Percentiles rank a stretch among this genome's conserved stretches.
These are phyloP conservation scores for Xylaria sp. DNA, from an alignment of 2,329 filamentous ascomycete species.

Conservation along the genomic window DNA sequence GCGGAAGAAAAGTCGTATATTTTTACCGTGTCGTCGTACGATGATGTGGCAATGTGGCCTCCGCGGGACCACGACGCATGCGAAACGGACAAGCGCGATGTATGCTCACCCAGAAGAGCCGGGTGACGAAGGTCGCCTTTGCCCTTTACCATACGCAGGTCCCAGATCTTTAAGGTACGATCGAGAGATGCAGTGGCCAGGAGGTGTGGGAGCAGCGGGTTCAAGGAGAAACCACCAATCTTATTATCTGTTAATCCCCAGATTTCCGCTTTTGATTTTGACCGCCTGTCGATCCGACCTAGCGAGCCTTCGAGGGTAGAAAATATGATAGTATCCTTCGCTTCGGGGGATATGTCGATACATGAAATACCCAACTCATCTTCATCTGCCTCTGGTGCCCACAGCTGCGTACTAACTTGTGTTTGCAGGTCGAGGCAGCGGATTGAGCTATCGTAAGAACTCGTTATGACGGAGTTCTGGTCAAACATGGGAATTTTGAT, in stretches of 20 bases:
- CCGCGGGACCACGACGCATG: conserved; percentile 89
- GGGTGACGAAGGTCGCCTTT: conserved; percentile 71
- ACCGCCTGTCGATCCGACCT: conserved; percentile 82
- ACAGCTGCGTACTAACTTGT: conserved; percentile 82
- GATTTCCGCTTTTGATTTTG: conserved; percentile 67
- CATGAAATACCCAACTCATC: conserved; percentile 85
- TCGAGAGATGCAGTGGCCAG: conserved; percentile 91
- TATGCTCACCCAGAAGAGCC: conserved; percentile 80
- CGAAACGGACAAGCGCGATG: conserved; percentile 84
- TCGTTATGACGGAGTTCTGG: conserved; percentile 79
- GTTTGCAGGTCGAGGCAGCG: conserved; percentile 85
- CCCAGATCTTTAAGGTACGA: conserved; percentile 91
- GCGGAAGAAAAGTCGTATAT: conserved; percentile 81
- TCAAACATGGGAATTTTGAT: conserved; percentile 82
- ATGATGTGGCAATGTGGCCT: conserved; percentile 89
- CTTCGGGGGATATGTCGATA: conserved; percentile 77
- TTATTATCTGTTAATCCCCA: conserved; percentile 90
- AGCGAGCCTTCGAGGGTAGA: conserved; percentile 85
- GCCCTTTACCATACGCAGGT: conserved; percentile 76
- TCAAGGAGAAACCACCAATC: conserved; percentile 90
- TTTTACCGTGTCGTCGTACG: conserved; percentile 95
- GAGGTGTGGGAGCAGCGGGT: conserved; percentile 82
- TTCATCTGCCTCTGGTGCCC: conserved; percentile 74
- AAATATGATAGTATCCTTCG: conserved; percentile 83
- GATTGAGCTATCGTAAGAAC: conserved; percentile 93